Evolutionary conservation across 2,329 filamentous ascomycete species (phyloP).

Genomic region (Diaporthe humulicola): DNA sequence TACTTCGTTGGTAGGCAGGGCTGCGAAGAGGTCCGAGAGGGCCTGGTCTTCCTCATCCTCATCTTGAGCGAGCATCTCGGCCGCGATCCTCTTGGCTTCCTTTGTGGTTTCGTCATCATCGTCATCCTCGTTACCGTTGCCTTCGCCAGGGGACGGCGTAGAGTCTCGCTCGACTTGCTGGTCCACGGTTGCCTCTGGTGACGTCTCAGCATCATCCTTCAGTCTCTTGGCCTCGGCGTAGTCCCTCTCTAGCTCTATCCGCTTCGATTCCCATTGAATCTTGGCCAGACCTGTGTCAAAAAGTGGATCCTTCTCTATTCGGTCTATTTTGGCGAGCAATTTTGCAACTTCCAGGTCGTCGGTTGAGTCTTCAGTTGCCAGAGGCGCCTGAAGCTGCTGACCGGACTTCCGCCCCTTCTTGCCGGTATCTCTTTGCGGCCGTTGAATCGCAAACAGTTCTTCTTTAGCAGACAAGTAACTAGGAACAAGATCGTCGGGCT

Average conservation of each 20-base stretch:
- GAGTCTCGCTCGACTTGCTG: slow-evolving; percentile 39
- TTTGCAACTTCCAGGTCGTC: slow-evolving; percentile 69
- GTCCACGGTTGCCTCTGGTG: slow-evolving; percentile 43
- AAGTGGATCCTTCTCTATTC: slow-evolving; percentile 82
- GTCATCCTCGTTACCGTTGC: slow-evolving; percentile 48
- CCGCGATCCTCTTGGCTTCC: slow-evolving; percentile 71
- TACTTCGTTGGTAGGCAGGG: slow-evolving; percentile 71
- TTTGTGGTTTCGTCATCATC: slow-evolving; percentile 59
- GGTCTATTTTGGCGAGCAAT: slow-evolving; percentile 79
- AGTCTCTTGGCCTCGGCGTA: slow-evolving; percentile 64
- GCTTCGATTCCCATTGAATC: slow-evolving; percentile 72
- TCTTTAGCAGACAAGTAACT: slow-evolving; percentile 82
- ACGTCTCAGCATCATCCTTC: slow-evolving; percentile 49
- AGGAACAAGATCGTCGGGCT: slow-evolving; percentile 81
- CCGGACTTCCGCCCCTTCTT: slow-evolving; percentile 51
- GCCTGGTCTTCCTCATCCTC: slow-evolving; percentile 66
- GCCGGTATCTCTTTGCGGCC: slow-evolving; percentile 61
- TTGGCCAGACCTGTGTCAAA: slow-evolving; percentile 79
- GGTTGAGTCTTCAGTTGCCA: slow-evolving; percentile 36
- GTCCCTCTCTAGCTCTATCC: slow-evolving; percentile 72
- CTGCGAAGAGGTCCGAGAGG: slow-evolving; percentile 69
- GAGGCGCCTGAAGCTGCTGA: slow-evolving; percentile 41
- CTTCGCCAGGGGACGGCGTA: slow-evolving; percentile 46
- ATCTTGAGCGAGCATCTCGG: slow-evolving; percentile 69
- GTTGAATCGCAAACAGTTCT: slow-evolving; percentile 73